Evolutionary conservation across 176 grass and related monocot species (phyloP), one percentile per base, ranked within the genome.

Genomic region (Oryza glaberrima): DNA sequence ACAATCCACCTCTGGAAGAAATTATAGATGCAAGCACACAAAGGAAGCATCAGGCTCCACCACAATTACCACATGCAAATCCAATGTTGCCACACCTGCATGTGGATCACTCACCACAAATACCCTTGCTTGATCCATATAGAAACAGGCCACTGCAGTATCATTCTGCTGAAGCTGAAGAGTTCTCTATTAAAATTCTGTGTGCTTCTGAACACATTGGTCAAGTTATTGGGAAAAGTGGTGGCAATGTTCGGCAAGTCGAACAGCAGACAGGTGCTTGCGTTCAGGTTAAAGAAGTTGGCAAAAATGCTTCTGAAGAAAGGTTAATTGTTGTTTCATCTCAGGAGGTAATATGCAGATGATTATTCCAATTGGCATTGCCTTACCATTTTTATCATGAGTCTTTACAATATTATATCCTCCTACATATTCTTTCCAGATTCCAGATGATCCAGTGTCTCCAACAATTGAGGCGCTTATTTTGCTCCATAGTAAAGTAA

Each of bases 391-490:
- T 51, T 69, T 46, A 51, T 14, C 69, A 65, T 54, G 15, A 25
- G 32, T 65, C 65, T 63, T 88, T 22, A 82, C 26, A 80, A 51
- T 85, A 46, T 79, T 54, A 70, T 77, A 35, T 89, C 69, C 45
- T 65, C 20, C 64, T 44, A 63, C 28, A 7, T 83, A 20, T 85
- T 77, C 82, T 84, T 65, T 90, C 82, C 83, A 99, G 96, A 82
- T 87, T 86, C 89, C 84, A 5, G 64, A 81, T 68, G 91, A 99
- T 86, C 78, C 90, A 85, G 51, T 91, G 41, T 99, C 96, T 69
- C 93, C 94, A 78, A 88, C 88, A 80, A 96, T 99, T 78, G 94
- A 96, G 84, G 93, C 93, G 81, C 90, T 96, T 79, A 92, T 94
- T 86, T 83, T 94, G 84, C 89, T 96, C 84, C 86, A 96, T 87